Evolutionary conservation across 1,284 basidiomycete species (phyloP).

Genomic region (Tilletia caries): DNA sequence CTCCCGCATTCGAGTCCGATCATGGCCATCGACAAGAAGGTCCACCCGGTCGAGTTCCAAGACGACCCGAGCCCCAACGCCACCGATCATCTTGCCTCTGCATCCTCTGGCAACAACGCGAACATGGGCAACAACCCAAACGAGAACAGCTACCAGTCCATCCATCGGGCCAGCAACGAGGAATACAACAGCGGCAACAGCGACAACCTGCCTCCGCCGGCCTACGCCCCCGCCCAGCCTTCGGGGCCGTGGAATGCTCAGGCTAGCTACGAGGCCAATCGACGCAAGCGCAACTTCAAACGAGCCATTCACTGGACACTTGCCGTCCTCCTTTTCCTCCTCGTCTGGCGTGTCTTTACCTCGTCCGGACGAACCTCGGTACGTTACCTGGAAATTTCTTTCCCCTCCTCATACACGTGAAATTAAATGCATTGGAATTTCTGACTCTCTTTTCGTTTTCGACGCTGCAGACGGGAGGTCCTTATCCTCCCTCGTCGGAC

Average conservation of each 20-base stretch:
- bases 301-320: conserved; percentile 4
- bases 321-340: neutral
- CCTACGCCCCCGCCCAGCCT: neutral
- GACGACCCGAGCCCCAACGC: neutral
- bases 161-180: neutral
- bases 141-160: conserved; percentile 4
- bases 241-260: neutral
- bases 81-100: neutral
- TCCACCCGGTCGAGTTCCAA: neutral
- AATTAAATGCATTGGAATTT: neutral
- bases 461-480: neutral
- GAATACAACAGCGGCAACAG: no score
- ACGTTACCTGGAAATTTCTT: neutral
- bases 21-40: conserved; percentile 14
- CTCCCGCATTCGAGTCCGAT: neutral
- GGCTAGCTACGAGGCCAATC: neutral
- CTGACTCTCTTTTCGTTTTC: neutral
- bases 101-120: neutral
- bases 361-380: neutral
- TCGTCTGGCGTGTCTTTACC: neutral
- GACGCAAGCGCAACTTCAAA: neutral
- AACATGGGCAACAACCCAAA: neutral
- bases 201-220: neutral
- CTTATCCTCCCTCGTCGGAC: neutral
- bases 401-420: neutral